Conservation (phyloP, 2,329 filamentous ascomycete genomes). For the Endoconidiophora laricicola region DNA sequence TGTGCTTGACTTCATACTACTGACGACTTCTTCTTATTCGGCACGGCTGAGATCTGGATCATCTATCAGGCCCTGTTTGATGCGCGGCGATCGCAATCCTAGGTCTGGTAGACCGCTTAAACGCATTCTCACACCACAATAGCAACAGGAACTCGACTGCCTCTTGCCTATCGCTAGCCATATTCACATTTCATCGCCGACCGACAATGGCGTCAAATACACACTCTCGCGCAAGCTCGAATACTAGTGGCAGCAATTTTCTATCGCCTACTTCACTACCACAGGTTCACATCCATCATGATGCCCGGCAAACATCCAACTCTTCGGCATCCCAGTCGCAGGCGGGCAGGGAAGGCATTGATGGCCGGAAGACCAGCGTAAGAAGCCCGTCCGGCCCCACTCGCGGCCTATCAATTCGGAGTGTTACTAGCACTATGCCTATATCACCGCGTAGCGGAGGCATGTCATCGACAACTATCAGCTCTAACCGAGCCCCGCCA, state of each 20-base stretch:
- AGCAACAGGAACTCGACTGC: no score
- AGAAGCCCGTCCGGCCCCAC: conserved; percentile 3
- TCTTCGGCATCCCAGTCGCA: background rate
- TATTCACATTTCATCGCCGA: no score
- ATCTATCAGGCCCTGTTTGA: no score
- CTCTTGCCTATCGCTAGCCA: no score
- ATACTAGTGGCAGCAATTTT: no score
- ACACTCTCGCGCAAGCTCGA: no score
- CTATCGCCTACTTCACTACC: background rate
- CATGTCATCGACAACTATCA: conserved; percentile 3
- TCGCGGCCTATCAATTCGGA: background rate
- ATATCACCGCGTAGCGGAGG: no score
- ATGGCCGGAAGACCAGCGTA: background rate
- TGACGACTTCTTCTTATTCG: background rate
- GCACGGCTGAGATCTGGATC: background rate
- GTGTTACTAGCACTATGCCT: background rate
- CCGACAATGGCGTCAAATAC: no score
- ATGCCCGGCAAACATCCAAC: background rate
- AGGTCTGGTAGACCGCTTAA: no score
- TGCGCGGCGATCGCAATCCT: no score
- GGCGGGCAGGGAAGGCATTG: background rate
- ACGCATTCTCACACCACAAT: no score
- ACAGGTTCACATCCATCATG: background rate
- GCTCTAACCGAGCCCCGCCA: background rate
- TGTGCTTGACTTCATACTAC: background rate